Conservation (phyloP, 345 rosid genomes). For the Cardamine resedifolia region DNA sequence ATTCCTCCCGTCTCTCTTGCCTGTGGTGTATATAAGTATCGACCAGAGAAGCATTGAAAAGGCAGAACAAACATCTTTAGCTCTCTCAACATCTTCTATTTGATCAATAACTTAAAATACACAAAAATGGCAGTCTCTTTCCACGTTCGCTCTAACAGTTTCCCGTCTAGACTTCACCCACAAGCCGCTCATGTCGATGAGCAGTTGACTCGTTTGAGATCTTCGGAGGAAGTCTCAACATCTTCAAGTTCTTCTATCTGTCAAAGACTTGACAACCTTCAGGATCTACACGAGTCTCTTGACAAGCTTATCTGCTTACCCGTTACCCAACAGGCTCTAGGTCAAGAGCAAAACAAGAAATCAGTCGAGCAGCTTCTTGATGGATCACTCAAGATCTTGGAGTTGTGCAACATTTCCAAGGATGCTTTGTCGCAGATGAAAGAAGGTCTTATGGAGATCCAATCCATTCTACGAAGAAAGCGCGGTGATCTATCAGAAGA, state of each 20-base stretch:
- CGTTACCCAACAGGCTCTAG: conserved; percentile 12
- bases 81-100: conserved; percentile 10
- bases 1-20: conserved; percentile 2
- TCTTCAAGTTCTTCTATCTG: conserved; percentile 35
- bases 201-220: conserved; percentile 40
- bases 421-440: conserved; percentile 39
- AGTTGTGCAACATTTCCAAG: conserved; percentile 32
- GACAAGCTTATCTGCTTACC: conserved; percentile 36
- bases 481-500: conserved; percentile 9
- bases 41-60: conserved; percentile 9
- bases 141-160: conserved; percentile 43
- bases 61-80: conserved; percentile 21
- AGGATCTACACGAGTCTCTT: conserved; percentile 35
- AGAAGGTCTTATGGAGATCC: conserved; percentile 31
- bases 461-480: conserved; percentile 31
- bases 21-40: conserved; percentile 15
- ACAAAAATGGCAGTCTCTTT: conserved; percentile 21
- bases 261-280: conserved; percentile 20
- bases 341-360: conserved; percentile 29
- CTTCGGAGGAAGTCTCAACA: conserved; percentile 26
- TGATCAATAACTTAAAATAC: neutral
- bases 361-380: conserved; percentile 35
- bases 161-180: conserved; percentile 38
- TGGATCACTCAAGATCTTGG: conserved; percentile 37
- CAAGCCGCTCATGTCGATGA: conserved; percentile 26